Percentiles rank a stretch among this genome's conserved stretches.
phyloP scores from a whole-genome alignment of 495 filamentous ascomycete species.

The Aspergillus sparsus region DNA sequence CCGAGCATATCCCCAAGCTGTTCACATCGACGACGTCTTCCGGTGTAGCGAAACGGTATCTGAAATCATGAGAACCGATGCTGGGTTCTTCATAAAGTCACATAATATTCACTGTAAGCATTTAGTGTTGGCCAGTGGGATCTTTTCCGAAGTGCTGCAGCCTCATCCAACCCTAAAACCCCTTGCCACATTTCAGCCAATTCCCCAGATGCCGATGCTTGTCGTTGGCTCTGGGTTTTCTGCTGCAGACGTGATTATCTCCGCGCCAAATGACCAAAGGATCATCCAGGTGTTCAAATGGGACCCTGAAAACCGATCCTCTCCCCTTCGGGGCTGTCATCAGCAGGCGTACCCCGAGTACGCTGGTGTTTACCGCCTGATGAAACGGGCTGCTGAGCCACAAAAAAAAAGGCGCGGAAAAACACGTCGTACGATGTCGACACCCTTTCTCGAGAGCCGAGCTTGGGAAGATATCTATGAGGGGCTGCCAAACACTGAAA shows the following conservation, averaged over 20 bases:
- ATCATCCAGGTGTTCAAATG: conserved; percentile 67
- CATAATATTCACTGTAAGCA: conserved; percentile 59
- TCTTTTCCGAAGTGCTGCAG: conserved; percentile 58
- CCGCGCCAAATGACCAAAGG: conserved; percentile 49
- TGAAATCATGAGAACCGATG: conserved; percentile 44
- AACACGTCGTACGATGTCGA: conserved; percentile 40
- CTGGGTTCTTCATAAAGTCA: conserved; percentile 56
- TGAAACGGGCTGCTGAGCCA: conserved; percentile 53
- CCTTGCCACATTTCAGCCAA: conserved; percentile 31
- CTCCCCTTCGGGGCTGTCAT: conserved; percentile 62
- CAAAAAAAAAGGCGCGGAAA: conserved; percentile 28
- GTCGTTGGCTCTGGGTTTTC: conserved; percentile 68
- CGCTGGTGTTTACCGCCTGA: conserved; percentile 61
- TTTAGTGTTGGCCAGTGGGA: conserved; percentile 64
- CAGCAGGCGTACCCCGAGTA: conserved; percentile 68
- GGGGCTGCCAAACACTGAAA: conserved; percentile 58
- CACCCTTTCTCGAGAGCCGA: conserved; percentile 46
- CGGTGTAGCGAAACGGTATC: conserved; percentile 44
- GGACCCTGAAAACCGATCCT: conserved; percentile 57
- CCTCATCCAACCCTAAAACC: conserved; percentile 52
- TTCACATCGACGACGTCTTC: conserved; percentile 54
- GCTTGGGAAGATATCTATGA: conserved; percentile 58
- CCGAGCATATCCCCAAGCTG: conserved; percentile 54
- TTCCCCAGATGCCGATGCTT: conserved; percentile 43
- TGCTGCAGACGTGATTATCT: conserved; percentile 64